Evolutionary conservation across 2,329 filamentous ascomycete species (phyloP).

Genomic region (Exophiala viscosa): DNA sequence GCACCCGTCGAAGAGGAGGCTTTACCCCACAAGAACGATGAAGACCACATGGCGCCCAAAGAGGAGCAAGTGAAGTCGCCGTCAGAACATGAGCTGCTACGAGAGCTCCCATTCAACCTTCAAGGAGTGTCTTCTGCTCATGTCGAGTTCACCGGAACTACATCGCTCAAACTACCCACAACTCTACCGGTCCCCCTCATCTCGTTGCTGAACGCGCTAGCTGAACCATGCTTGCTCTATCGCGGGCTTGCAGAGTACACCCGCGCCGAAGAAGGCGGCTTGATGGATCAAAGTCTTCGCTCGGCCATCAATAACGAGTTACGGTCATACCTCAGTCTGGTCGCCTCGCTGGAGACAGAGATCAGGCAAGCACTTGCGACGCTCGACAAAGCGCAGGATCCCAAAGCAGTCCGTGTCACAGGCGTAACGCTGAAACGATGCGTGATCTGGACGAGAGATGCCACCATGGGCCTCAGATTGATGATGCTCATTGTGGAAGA

Average conservation of each 20-base stretch:
- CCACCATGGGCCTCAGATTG: constrained; percentile 87
- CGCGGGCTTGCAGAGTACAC: constrained; percentile 75
- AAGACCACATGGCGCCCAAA: constrained; percentile 6
- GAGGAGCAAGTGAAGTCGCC: constrained; percentile 37
- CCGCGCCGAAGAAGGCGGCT: constrained; percentile 71
- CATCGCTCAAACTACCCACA: constrained; percentile 69
- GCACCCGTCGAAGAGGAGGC: constrained; percentile 6
- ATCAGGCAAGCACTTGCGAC: constrained; percentile 76
- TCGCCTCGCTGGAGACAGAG: constrained; percentile 88
- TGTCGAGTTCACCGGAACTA: constrained; percentile 67
- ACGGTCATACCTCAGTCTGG: constrained; percentile 81
- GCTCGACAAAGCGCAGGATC: constrained; percentile 60
- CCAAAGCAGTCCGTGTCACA: constrained; percentile 72
- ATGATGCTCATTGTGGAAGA: constrained; percentile 95
- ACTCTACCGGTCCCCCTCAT: constrained; percentile 80
- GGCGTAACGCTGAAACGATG: constrained; percentile 93
- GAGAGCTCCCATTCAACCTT: constrained; percentile 85
- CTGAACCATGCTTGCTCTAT: constrained; percentile 92
- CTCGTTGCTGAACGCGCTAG: constrained; percentile 80
- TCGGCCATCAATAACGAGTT: constrained; percentile 82
- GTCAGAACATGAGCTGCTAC: constrained; percentile 63
- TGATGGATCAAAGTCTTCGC: constrained; percentile 88
- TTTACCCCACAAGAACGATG: background rate
- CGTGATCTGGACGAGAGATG: constrained; percentile 94
- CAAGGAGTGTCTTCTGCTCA: constrained; percentile 88